Evolutionary conservation across 768 basidiomycete species (phyloP).

Genomic region (Hysterangium stoloniferum): DNA sequence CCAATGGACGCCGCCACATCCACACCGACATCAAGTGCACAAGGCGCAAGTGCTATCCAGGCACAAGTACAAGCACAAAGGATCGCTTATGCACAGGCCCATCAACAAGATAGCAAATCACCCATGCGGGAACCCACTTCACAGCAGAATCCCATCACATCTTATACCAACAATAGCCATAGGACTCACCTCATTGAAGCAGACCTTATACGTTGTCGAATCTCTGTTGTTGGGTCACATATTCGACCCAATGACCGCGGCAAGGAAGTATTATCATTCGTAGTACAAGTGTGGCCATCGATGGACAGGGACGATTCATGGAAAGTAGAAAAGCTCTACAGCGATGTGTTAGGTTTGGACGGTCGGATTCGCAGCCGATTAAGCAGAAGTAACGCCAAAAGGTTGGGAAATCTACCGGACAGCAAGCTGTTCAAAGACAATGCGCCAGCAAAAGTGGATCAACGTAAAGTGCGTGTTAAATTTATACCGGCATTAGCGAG

Average conservation of each 20-base stretch:
- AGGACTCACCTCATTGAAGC: slow-evolving; percentile 31
- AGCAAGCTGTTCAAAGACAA: slow-evolving; percentile 95
- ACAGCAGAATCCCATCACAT: neutral
- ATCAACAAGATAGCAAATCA: slow-evolving; percentile 18
- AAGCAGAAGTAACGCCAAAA: slow-evolving; percentile 50
- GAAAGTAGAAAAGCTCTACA: slow-evolving; percentile 90
- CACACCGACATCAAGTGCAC: neutral
- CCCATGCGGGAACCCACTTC: slow-evolving; percentile 17
- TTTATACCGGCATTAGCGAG: neutral
- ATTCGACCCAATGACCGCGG: slow-evolving; percentile 86
- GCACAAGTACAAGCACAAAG: slow-evolving; percentile 21
- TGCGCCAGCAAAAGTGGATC: slow-evolving; percentile 93
- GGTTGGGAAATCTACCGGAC: slow-evolving; percentile 77
- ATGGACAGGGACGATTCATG: slow-evolving; percentile 64
- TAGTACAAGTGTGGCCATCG: slow-evolving; percentile 55
- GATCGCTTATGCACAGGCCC: slow-evolving; percentile 19
- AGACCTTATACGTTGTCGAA: slow-evolving; percentile 66
- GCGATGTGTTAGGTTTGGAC: slow-evolving; percentile 86
- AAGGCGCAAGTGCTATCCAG: slow-evolving; percentile 2
- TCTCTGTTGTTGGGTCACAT: slow-evolving; percentile 70
- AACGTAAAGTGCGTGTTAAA: slow-evolving; percentile 66
- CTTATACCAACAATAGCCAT: neutral
- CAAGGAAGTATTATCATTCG: slow-evolving; percentile 87
- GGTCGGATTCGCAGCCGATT: slow-evolving; percentile 51
- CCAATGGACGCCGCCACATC: neutral